Percentiles rank a stretch among this genome's conserved stretches.
Evolutionary conservation across 805 yeast species (phyloP).

Genomic region (Lipomyces lipofer): DNA sequence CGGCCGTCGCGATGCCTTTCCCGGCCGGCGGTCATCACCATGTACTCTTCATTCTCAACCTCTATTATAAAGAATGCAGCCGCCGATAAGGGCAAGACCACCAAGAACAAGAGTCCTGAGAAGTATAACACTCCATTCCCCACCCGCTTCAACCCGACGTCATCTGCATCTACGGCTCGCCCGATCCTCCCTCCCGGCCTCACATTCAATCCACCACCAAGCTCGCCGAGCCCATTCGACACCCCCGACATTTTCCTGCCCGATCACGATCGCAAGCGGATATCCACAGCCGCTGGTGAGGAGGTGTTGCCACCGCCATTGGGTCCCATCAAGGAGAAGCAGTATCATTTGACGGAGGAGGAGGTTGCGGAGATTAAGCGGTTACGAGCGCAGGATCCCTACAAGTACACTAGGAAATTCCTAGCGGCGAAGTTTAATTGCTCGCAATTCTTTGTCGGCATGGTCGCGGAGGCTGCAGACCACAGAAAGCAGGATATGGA

Average conservation of each 20-base stretch:
- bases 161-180: constrained; percentile 68
- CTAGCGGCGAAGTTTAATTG: constrained; percentile 62
- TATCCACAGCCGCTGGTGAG: constrained; percentile 28
- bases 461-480: constrained; percentile 49
- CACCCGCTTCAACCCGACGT: constrained; percentile 57
- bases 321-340: constrained; percentile 42
- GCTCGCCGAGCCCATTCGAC: constrained; percentile 55
- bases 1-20: too few species aligned
- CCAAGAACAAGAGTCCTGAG: constrained; percentile 15
- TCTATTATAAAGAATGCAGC: constrained; percentile 2
- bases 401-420: constrained; percentile 59
- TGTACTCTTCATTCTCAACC: too few species aligned
- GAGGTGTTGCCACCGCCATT: constrained; percentile 42
- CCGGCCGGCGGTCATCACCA: too few species aligned
- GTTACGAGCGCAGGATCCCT: constrained; percentile 60
- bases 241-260: constrained; percentile 76
- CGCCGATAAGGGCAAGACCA: constrained; percentile 8
- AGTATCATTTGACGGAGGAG: constrained; percentile 57
- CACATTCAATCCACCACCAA: constrained; percentile 62
- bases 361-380: constrained; percentile 58
- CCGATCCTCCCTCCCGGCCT: constrained; percentile 60
- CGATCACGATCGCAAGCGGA: constrained; percentile 47
- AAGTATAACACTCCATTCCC: constrained; percentile 43
- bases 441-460: constrained; percentile 53
- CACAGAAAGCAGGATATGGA: constrained; percentile 50